A percentile compares a stretch with the other conserved stretches of the same genome.
Conservation (phyloP, 371 early-diverging fungal species). For the Capillidium heterosporum region DNA sequence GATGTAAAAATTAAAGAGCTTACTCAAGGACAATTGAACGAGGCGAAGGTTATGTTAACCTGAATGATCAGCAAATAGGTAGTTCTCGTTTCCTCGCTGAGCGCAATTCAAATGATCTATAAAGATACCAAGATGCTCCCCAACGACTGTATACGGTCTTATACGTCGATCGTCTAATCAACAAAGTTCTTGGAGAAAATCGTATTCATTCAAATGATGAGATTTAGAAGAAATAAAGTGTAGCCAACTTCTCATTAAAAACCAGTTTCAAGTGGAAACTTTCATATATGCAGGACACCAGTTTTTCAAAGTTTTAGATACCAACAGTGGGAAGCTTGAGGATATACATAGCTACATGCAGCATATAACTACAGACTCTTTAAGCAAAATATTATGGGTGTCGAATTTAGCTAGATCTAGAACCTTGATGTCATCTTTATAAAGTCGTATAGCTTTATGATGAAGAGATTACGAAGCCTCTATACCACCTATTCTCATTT, state of each 20-base stretch:
- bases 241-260: constrained; percentile 10
- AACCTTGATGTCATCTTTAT: not conserved
- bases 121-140: not conserved
- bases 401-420: not conserved
- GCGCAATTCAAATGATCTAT: not conserved
- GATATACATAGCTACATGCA: constrained; percentile 7
- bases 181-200: constrained; percentile 9
- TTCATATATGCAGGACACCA: not conserved
- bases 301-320: constrained; percentile 1
- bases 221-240: constrained; percentile 14
- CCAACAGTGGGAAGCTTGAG: constrained; percentile 13
- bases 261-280: not conserved
- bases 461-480: not conserved
- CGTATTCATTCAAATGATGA: constrained; percentile 8
- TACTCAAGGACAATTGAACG: not conserved
- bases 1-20: not conserved
- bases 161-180: not conserved
- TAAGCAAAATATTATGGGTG: not conserved
- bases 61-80: not conserved
- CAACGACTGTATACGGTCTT: not conserved
- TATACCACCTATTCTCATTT: not conserved
- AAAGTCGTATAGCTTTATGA: not conserved
- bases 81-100: not conserved
- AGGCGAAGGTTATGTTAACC: not conserved
- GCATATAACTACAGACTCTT: not conserved